phyloP scores from a whole-genome alignment of 495 filamentous ascomycete genomes.

The Xylaria flabelliformis region DNA sequence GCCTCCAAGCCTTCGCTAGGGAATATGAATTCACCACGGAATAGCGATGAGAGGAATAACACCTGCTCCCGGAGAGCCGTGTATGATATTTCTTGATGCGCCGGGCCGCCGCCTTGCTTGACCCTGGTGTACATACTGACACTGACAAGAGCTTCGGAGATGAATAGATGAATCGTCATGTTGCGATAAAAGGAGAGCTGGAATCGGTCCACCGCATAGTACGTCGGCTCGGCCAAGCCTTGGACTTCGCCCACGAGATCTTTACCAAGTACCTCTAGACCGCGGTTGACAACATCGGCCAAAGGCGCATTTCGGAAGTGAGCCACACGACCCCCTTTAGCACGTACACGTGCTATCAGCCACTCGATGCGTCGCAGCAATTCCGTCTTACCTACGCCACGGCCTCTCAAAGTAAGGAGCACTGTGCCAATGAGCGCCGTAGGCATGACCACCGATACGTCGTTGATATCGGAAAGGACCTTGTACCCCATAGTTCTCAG shows the following conservation, averaged over 20 bases:
- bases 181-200: slow-evolving; percentile 98
- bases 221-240: slow-evolving; percentile 85
- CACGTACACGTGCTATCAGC: slow-evolving; percentile 81
- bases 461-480: slow-evolving; percentile 91
- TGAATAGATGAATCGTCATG: slow-evolving; percentile 98
- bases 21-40: slow-evolving; percentile 97
- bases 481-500: slow-evolving; percentile 87
- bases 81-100: slow-evolving; percentile 79
- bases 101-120: slow-evolving; percentile 84
- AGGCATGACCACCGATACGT: slow-evolving; percentile 96
- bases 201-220: slow-evolving; percentile 93
- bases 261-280: slow-evolving; percentile 87
- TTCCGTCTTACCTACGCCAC: slow-evolving; percentile 88
- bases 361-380: slow-evolving; percentile 87
- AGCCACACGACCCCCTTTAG: slow-evolving; percentile 87
- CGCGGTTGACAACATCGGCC: slow-evolving; percentile 82
- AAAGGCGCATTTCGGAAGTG: slow-evolving; percentile 86
- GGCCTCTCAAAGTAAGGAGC: slow-evolving; percentile 85
- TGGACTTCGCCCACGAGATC: slow-evolving; percentile 81
- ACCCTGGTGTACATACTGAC: slow-evolving; percentile 88
- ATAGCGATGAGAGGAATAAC: slow-evolving; percentile 86
- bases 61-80: slow-evolving; percentile 75
- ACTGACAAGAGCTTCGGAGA: slow-evolving; percentile 86
- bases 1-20: slow-evolving; percentile 78
- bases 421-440: slow-evolving; percentile 95